Conservation (phyloP, 371 early-diverging fungal genomes). For the Smittium culicis region DNA sequence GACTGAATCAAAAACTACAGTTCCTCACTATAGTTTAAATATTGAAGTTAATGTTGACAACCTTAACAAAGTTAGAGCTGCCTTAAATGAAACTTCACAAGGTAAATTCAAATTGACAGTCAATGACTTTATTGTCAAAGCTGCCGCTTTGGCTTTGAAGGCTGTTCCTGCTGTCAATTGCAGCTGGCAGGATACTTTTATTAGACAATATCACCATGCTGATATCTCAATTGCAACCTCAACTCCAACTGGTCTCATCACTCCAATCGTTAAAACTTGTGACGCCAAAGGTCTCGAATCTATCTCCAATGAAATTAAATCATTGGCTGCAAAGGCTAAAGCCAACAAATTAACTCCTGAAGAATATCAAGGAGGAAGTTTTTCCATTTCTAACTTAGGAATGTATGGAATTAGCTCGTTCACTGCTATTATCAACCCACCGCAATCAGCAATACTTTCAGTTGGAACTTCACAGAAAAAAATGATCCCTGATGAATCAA, state of each 20-base stretch:
- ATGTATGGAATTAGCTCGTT: conserved; percentile 91
- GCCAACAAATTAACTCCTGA: conserved; percentile 80
- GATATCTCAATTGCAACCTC: conserved; percentile 94
- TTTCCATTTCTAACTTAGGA: conserved; percentile 96
- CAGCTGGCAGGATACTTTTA: conserved; percentile 86
- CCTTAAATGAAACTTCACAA: conserved; percentile 69
- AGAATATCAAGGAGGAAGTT: conserved; percentile 94
- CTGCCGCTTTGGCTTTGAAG: conserved; percentile 75
- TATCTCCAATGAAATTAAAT: conserved; percentile 75
- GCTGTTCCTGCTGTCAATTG: conserved; percentile 93
- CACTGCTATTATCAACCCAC: conserved; percentile 96
- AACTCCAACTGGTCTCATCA: conserved; percentile 89
- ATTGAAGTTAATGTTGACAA: conserved; percentile 80
- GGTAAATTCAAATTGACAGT: conserved; percentile 91
- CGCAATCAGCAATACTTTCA: conserved; percentile 88
- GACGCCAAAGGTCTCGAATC: conserved; percentile 73
- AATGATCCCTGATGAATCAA: conserved; percentile 57
- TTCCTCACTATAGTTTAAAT: conserved; percentile 95
- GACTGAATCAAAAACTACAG: conserved; percentile 68
- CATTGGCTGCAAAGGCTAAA: conserved; percentile 74
- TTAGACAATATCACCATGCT: conserved; percentile 78
- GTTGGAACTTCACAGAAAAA: conserved; percentile 75
- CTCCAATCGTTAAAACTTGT: conserved; percentile 79
- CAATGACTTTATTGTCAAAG: conserved; percentile 97
- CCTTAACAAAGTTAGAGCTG: conserved; percentile 68